Evolutionary conservation across 441 rosid genomes (phyloP).

Genomic region (Iberis amara): DNA sequence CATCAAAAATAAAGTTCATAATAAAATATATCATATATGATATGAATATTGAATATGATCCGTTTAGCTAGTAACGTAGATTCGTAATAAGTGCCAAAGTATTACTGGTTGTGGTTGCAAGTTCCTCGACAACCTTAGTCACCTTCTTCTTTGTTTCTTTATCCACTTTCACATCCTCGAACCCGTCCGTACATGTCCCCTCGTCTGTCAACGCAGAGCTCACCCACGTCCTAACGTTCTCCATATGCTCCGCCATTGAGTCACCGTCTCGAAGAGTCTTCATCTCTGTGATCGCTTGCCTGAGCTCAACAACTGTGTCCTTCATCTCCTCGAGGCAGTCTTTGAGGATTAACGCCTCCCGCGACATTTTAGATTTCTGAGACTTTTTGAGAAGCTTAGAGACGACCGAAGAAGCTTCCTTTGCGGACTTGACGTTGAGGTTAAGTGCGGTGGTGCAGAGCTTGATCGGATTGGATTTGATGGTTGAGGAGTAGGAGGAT

Average conservation of each 20-base stretch:
- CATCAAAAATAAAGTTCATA: too few species aligned
- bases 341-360: slow-evolving; percentile 41
- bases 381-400: slow-evolving; percentile 30
- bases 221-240: slow-evolving; percentile 50
- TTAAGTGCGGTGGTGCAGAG: slow-evolving; percentile 45
- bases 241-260: slow-evolving; percentile 29
- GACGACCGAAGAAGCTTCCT: slow-evolving; percentile 27
- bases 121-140: slow-evolving; percentile 33
- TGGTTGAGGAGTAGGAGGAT: slow-evolving; percentile 37
- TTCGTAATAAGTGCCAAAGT: slow-evolving; percentile 53
- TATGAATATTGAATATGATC: too few species aligned
- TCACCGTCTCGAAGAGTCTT: slow-evolving; percentile 23
- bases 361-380: slow-evolving; percentile 19
- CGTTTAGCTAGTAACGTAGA: slow-evolving; percentile 24
- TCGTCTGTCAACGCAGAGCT: slow-evolving; percentile 67
- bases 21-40: background rate
- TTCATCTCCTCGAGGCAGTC: slow-evolving; percentile 49
- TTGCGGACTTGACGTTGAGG: slow-evolving; percentile 40
- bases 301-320: slow-evolving; percentile 46
- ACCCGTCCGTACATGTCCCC: slow-evolving; percentile 60
- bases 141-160: slow-evolving; percentile 38
- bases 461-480: slow-evolving; percentile 43
- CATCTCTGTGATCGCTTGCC: slow-evolving; percentile 38
- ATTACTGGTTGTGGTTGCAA: slow-evolving; percentile 52
- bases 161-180: slow-evolving; percentile 40